phyloP scores from a whole-genome alignment of 306 rosid genomes.

The Begonia peltatifolia region DNA sequence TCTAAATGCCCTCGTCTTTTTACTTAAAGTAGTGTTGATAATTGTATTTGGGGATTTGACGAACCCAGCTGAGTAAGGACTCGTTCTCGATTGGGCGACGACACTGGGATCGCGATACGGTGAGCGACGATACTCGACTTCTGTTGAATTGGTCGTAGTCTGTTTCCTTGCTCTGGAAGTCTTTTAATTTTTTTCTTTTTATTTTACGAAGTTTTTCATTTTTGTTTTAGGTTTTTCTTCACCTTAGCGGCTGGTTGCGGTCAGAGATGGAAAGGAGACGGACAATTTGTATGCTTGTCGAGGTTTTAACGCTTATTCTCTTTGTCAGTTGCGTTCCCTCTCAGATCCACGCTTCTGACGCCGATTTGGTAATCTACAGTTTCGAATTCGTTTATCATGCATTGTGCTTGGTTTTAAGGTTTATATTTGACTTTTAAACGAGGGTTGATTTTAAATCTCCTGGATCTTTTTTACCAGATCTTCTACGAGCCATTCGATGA shows the following conservation, averaged over 20 bases:
- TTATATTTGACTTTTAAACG: no score
- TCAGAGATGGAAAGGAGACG: background rate
- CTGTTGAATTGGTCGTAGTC: no score
- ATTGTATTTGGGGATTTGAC: no score
- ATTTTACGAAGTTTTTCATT: background rate
- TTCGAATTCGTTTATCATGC: slow-evolving; percentile 6
- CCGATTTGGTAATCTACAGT: slow-evolving; percentile 26
- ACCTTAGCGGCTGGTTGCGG: background rate
- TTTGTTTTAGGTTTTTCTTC: background rate
- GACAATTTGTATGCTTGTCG: background rate
- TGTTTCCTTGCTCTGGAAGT: no score
- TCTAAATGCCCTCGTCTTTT: no score
- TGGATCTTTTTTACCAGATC: slow-evolving; percentile 23
- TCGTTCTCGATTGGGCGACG: no score
- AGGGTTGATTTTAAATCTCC: background rate
- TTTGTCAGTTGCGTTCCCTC: background rate
- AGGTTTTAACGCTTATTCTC: background rate
- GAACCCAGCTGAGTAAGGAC: no score
- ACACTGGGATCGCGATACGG: no score
- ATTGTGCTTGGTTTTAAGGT: background rate
- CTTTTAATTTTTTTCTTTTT: background rate
- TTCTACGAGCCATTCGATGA: slow-evolving; percentile 80
- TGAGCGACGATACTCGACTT: no score
- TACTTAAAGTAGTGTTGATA: no score
- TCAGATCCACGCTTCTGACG: slow-evolving; percentile 41